Evolutionary conservation across 192 early-diverging fungal genomes (phyloP).

Genomic region (Podila horticola): DNA sequence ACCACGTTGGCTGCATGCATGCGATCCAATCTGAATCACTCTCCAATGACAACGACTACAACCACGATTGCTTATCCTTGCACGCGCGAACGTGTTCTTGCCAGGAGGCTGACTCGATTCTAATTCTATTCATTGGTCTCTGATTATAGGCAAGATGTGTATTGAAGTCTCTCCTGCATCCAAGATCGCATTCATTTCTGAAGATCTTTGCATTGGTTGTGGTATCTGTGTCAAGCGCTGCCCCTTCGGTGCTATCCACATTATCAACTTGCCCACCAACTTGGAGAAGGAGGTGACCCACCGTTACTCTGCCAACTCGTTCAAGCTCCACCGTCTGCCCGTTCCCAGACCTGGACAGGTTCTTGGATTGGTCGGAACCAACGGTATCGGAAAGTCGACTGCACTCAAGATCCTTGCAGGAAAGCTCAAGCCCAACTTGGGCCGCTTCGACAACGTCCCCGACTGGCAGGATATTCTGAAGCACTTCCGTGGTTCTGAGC

Average conservation of each 20-base stretch:
- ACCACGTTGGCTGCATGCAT: slow-evolving; percentile 8
- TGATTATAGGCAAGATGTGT: slow-evolving; percentile 83
- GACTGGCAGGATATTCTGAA: slow-evolving; percentile 97
- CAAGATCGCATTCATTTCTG: slow-evolving; percentile 94
- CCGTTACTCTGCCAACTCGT: slow-evolving; percentile 95
- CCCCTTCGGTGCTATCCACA: slow-evolving; percentile 94
- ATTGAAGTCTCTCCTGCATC: slow-evolving; percentile 89
- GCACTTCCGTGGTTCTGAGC: slow-evolving; percentile 95
- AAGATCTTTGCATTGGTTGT: slow-evolving; percentile 97
- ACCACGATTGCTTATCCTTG: not conserved
- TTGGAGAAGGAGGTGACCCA: slow-evolving; percentile 95
- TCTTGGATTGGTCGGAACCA: slow-evolving; percentile 96
- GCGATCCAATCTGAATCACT: not conserved
- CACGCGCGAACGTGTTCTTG: not conserved
- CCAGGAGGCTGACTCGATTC: not conserved
- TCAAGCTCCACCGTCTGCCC: slow-evolving; percentile 97
- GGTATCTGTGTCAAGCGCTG: slow-evolving; percentile 98
- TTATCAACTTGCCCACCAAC: slow-evolving; percentile 98
- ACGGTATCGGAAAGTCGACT: slow-evolving; percentile 95
- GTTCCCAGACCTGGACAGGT: slow-evolving; percentile 97
- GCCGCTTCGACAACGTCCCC: slow-evolving; percentile 82
- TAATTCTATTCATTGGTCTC: not conserved
- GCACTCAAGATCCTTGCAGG: slow-evolving; percentile 95
- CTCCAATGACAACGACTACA: not conserved
- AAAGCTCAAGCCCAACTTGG: slow-evolving; percentile 96